phyloP scores from a whole-genome alignment of 495 filamentous ascomycete genomes.

The Hypomontagnella monticulosa region DNA sequence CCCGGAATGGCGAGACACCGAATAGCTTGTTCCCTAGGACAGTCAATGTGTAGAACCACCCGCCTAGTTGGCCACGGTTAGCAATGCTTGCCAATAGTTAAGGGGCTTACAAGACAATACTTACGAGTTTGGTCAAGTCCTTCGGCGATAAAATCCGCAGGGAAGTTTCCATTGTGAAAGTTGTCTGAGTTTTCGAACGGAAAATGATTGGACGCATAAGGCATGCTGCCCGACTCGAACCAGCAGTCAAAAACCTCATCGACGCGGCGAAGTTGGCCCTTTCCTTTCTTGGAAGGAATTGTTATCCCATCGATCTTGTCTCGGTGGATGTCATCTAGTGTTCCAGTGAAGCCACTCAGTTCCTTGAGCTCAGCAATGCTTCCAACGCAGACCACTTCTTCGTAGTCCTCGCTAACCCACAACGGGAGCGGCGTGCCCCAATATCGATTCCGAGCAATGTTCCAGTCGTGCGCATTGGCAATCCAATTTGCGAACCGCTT shows the following conservation, averaged over 20 bases:
- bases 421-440: conserved; percentile 96
- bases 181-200: conserved; percentile 91
- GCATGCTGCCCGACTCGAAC: conserved; percentile 94
- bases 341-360: conserved; percentile 84
- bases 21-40: conserved; percentile 94
- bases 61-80: conserved; percentile 55
- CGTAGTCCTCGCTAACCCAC: conserved; percentile 89
- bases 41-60: conserved; percentile 96
- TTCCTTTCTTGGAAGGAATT: conserved; percentile 91
- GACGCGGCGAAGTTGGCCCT: conserved; percentile 81
- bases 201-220: conserved; percentile 91
- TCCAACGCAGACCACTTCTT: conserved; percentile 88
- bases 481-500: conserved; percentile 87
- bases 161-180: conserved; percentile 81
- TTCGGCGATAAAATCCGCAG: conserved; percentile 97
- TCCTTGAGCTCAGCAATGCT: conserved; percentile 87
- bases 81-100: background rate
- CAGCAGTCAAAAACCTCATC: conserved; percentile 98
- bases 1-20: conserved; percentile 89
- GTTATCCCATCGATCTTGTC: conserved; percentile 97
- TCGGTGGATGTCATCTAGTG: conserved; percentile 89
- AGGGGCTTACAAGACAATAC: background rate
- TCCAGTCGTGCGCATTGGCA: conserved; percentile 94
- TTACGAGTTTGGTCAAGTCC: conserved; percentile 80
- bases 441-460: conserved; percentile 93